Base-by-base conservation (phyloP, 169 alveolate species). In the Cryptosporidium bovis region DNA sequence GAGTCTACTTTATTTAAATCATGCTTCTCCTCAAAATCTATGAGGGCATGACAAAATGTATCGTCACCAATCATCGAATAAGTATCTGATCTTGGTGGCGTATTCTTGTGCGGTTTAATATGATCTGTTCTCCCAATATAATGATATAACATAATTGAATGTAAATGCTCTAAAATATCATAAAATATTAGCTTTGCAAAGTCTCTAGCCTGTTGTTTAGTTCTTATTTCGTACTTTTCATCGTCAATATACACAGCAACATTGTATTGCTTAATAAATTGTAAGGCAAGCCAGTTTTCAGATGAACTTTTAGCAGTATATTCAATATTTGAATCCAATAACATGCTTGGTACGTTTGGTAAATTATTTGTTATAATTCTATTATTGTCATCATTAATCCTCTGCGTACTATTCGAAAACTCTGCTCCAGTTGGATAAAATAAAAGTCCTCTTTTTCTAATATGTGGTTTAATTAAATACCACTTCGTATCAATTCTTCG, bases 151-250 rank as follows among this genome's bases (percentile, higher is more conserved):
- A 77, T 77, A 60, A 77, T 77, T 18, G 87, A 68, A 40, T 77
- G 87, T 77, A 77, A 6, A 31, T 77, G 69, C 24, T 77, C 77
- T 31, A 77, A 31, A 2, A 77, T 77, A 36, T 77, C 87, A 60
- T 40, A 62, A 60, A 77, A 77, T 13, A 77, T 60, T 16, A 60
- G 40, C 33, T 24, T 77, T 34, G 87, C 87, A 58, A 56, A 77
- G 31, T 77, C 87, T 44, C 87, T 77, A 24, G 87, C 87, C 24
- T 77, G 87, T 62, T 77, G 87, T 77, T 77, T 77, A 8, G 87
- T 77, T 46, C 51, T 77, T 27, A 77, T 60, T 46, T 77, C 87
- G 36, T 77, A 77, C 27, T 62, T 77, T 5, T 60, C 71, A 48
- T 77, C 50, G n/a, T 77, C 87, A 77, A 77, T 77, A 16, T 60